A percentile compares a stretch with the other conserved stretches of the same genome.
These are phyloP conservation scores for Peziza echinospora DNA, from an alignment of 495 filamentous ascomycete genomes.

Conservation along the genomic window DNA sequence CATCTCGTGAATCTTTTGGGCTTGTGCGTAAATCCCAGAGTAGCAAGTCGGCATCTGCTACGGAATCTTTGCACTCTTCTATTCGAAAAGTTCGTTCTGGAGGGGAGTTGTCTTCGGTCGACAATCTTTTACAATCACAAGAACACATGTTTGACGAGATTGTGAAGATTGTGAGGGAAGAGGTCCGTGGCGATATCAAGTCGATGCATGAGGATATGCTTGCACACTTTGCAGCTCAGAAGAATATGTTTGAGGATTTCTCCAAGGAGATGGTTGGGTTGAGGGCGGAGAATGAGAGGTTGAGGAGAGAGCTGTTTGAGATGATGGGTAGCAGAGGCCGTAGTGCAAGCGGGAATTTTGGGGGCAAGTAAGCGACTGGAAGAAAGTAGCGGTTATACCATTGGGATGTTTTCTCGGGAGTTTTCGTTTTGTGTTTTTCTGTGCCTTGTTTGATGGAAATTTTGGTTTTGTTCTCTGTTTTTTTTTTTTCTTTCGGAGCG, in stretches of 20 bases:
- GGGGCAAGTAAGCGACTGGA: too few relatives aligned
- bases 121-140: background rate
- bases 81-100: too few relatives aligned
- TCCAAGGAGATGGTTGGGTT: slow-evolving; percentile 10
- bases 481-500: too few relatives aligned
- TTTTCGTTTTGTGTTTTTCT: too few relatives aligned
- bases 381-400: too few relatives aligned
- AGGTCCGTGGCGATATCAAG: slow-evolving; percentile 13
- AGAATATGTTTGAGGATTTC: slow-evolving; percentile 7
- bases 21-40: slow-evolving; percentile 3
- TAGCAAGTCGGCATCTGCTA: slow-evolving; percentile 1
- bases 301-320: slow-evolving; percentile 10
- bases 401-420: too few relatives aligned
- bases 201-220: slow-evolving; percentile 13
- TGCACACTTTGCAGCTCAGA: slow-evolving; percentile 10
- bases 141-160: background rate
- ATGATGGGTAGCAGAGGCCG: background rate
- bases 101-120: too few relatives aligned
- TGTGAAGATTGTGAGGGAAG: slow-evolving; percentile 1
- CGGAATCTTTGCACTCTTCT: background rate
- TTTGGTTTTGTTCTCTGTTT: too few relatives aligned
- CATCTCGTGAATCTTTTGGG: too few relatives aligned
- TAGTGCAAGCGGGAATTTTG: background rate
- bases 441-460: too few relatives aligned
- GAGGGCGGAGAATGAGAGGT: slow-evolving; percentile 11